Conservation (phyloP, 495 filamentous ascomycete species). For the Geopyxis carbonaria region DNA sequence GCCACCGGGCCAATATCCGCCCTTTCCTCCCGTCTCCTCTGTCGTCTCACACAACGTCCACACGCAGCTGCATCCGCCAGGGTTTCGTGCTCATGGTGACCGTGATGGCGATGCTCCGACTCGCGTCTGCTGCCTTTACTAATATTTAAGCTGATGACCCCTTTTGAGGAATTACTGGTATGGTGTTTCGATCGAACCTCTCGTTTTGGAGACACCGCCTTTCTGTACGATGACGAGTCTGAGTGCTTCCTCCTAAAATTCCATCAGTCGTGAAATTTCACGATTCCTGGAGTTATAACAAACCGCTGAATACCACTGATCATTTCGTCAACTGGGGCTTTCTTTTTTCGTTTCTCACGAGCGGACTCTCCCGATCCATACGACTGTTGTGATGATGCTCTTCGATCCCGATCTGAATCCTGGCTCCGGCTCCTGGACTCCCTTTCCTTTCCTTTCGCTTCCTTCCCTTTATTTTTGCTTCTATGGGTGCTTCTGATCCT, state of each 20-base stretch:
- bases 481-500: no score
- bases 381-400: conserved; percentile 9
- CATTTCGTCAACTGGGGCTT: not conserved
- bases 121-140: conserved; percentile 4
- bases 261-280: no score
- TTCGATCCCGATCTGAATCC: no score
- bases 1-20: no score
- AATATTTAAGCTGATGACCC: conserved; percentile 7
- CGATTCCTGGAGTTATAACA: no score
- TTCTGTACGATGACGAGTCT: not conserved
- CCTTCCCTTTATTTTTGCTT: conserved; percentile 6
- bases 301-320: no score
- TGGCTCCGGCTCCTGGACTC: conserved; percentile 4
- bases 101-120: conserved; percentile 15
- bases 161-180: not conserved
- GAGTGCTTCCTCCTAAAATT: conserved; percentile 12
- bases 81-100: conserved; percentile 23
- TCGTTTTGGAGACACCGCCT: conserved; percentile 1
- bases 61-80: conserved; percentile 17
- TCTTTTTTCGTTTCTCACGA: not conserved
- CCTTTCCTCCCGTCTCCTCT: conserved; percentile 14
- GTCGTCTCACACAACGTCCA: conserved; percentile 14
- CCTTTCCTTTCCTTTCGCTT: conserved; percentile 11
- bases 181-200: conserved; percentile 6
- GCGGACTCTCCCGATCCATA: not conserved